Evolutionary conservation across 2,329 filamentous ascomycete genomes (phyloP).

Genomic region (Leptographium flavum): DNA sequence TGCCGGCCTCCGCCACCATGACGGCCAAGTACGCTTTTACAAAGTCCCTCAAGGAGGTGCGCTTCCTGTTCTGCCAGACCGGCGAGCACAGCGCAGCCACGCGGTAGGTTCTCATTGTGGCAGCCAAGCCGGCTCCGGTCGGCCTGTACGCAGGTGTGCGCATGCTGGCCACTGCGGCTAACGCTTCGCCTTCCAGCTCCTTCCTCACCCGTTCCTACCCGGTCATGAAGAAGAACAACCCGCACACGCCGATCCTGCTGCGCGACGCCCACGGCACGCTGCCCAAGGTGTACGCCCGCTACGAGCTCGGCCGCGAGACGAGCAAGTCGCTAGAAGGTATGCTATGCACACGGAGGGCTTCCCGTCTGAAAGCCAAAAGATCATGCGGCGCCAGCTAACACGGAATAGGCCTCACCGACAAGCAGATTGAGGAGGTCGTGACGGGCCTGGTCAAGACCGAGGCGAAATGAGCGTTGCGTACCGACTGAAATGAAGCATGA

Average conservation of each 20-base stretch:
- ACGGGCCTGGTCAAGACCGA: constrained; percentile 36
- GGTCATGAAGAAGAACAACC: constrained; percentile 99
- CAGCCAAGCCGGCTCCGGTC: background rate
- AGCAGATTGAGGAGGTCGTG: constrained; percentile 47
- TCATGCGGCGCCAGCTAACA: background rate
- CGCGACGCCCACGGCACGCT: constrained; percentile 77
- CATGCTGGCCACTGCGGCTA: background rate
- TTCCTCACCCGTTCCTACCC: constrained; percentile 89
- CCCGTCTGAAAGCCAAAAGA: background rate
- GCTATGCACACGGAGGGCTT: background rate
- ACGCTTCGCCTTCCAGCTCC: constrained; percentile 38
- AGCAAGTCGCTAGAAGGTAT: constrained; percentile 39
- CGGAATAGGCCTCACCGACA: constrained; percentile 34
- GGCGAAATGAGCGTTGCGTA: constrained; percentile 3
- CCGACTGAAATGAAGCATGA: background rate
- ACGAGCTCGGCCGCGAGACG: constrained; percentile 50
- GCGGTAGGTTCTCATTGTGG: constrained; percentile 37
- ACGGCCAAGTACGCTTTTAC: constrained; percentile 86
- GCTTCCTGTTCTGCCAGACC: constrained; percentile 95
- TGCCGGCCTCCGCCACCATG: constrained; percentile 40
- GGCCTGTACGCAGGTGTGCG: too few species aligned
- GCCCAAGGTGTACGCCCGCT: constrained; percentile 83
- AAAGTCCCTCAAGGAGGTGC: constrained; percentile 80
- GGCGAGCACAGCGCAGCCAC: constrained; percentile 79
- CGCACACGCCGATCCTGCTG: constrained; percentile 81